Percentiles rank a stretch among this genome's conserved stretches.
Evolutionary conservation across 371 early-diverging fungal species (phyloP).

Genomic region (Cokeromyces recurvatus): DNA sequence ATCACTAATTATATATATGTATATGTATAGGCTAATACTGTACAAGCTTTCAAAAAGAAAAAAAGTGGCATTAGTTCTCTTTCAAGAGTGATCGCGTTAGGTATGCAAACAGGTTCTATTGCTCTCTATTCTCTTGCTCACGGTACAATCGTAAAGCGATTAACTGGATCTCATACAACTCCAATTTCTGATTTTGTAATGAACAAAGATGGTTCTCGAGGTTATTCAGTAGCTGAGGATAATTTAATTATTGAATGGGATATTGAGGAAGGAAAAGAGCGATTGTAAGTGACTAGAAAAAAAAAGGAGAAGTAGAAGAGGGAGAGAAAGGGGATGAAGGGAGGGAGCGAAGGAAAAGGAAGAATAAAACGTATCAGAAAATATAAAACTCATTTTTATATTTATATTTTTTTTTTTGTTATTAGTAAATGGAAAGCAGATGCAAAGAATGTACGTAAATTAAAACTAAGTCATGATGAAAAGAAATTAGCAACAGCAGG

Average conservation of each 20-base stretch:
- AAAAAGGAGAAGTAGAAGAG: background rate
- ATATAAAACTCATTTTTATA: background rate
- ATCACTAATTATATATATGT: no score
- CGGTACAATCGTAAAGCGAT: conserved; percentile 50
- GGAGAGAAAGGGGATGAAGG: no score
- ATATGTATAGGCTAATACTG: conserved; percentile 9
- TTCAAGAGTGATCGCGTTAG: conserved; percentile 58
- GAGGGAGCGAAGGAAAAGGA: no score
- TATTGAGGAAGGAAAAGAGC: conserved; percentile 52
- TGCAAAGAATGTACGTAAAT: conserved; percentile 50
- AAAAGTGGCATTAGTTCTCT: conserved; percentile 25
- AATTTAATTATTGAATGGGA: conserved; percentile 72
- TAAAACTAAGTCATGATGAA: conserved; percentile 59
- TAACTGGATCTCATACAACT: conserved; percentile 56
- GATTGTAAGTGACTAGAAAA: conserved; percentile 26
- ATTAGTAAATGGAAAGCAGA: conserved; percentile 59
- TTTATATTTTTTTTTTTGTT: no score
- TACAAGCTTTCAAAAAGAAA: conserved; percentile 50
- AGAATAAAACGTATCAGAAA: background rate
- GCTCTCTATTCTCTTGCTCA: conserved; percentile 62
- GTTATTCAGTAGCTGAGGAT: conserved; percentile 67
- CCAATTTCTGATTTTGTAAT: conserved; percentile 68
- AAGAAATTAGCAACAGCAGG: conserved; percentile 59
- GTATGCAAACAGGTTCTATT: conserved; percentile 62
- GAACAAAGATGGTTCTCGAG: conserved; percentile 51